phyloP scores from a whole-genome alignment of 2,329 filamentous ascomycete genomes.

The Ophioceras dolichostomum region DNA sequence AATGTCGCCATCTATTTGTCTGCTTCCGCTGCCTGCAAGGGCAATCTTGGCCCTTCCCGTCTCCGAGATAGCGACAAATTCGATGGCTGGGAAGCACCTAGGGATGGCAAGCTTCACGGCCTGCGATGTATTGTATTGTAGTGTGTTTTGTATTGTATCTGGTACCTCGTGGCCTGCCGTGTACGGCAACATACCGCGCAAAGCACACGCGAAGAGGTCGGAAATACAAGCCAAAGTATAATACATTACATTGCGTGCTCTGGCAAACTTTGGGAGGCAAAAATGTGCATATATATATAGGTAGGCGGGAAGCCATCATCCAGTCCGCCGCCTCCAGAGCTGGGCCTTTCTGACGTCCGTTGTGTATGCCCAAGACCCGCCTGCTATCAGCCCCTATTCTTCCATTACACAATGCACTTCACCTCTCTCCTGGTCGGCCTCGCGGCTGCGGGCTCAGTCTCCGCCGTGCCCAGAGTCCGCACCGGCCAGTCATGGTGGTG shows the following conservation, averaged over 20 bases:
- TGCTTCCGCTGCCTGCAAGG: not conserved
- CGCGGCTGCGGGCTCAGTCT: conserved; percentile 8
- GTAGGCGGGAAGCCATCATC: no score
- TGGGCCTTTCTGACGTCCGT: not conserved
- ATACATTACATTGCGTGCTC: no score
- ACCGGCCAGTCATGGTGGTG: conserved; percentile 1
- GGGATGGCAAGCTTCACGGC: not conserved
- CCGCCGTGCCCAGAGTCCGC: conserved; percentile 7
- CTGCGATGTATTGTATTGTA: no score
- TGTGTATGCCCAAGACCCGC: no score
- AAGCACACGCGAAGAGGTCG: not conserved
- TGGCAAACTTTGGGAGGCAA: no score
- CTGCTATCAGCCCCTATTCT: no score
- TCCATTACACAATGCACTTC: conserved; percentile 7
- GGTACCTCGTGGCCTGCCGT: no score
- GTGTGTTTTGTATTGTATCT: no score
- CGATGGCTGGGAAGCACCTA: not conserved
- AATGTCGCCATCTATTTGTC: not conserved
- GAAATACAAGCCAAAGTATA: not conserved
- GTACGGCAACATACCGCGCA: no score
- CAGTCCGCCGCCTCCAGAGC: not conserved
- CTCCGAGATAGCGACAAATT: not conserved
- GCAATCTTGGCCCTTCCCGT: not conserved
- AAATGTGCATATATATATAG: no score
- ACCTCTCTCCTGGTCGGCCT: conserved; percentile 9